Evolutionary conservation across 768 basidiomycete genomes (phyloP).

Genomic region (Xanthoconium stramineum): DNA sequence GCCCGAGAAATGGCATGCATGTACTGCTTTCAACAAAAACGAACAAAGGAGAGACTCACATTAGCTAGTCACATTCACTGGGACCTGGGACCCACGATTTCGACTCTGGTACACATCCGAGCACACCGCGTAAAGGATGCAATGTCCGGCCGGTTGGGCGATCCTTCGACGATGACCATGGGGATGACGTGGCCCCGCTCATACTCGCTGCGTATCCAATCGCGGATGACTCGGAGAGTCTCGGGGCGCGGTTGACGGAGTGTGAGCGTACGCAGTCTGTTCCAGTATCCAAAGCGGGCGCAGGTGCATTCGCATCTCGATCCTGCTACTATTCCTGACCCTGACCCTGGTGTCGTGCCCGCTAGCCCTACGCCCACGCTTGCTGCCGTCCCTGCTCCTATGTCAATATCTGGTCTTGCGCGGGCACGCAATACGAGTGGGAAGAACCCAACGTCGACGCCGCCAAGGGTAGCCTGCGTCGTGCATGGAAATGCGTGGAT

Average conservation of each 20-base stretch:
- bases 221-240: conserved; percentile 16
- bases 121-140: conserved; percentile 14
- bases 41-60: background rate
- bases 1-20: background rate
- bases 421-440: conserved; percentile 13
- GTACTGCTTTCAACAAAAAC: background rate
- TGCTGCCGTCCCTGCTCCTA: background rate
- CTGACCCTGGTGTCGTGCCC: background rate
- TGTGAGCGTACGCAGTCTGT: conserved; percentile 16
- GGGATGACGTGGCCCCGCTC: conserved; percentile 9
- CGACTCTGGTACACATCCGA: conserved; percentile 12
- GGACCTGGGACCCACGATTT: conserved; percentile 6
- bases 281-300: conserved; percentile 15
- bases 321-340: background rate
- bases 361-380: background rate
- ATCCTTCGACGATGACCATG: conserved; percentile 18
- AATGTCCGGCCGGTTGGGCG: conserved; percentile 15
- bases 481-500: conserved; percentile 26
- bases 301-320: conserved; percentile 4
- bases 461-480: conserved; percentile 21
- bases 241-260: conserved; percentile 24
- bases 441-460: conserved; percentile 27
- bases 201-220: conserved; percentile 20
- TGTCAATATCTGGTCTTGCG: background rate
- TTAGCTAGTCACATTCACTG: no score